Evolutionary conservation across 1,284 basidiomycete species (phyloP), one percentile per base, ranked within the genome.

Genomic region (Trichosporon ovoides): DNA sequence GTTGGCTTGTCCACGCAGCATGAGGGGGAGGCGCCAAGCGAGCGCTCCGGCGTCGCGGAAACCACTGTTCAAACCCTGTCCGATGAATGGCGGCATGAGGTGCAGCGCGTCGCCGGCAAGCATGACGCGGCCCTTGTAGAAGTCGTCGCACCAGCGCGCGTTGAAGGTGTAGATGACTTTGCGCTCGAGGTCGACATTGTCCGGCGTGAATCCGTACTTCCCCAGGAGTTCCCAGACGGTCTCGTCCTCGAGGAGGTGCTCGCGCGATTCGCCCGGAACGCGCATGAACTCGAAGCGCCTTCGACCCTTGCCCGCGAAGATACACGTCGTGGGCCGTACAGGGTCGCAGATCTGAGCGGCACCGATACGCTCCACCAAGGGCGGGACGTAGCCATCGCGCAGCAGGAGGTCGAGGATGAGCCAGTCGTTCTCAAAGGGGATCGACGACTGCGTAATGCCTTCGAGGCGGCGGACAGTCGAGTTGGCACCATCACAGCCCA

Each of bases 21-120:
- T 57, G 14, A 63, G 54, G 2, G 58, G 60, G 2, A 66, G 38
- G 3, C 65, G 34, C 65, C 65, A 66, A 0, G 58, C 65, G 3
- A 66, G 51, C 5, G 62, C 62, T 1, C 43, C 60, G 1, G 65
- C 60, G 40, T 66, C 65, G 3, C 65, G 58, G 53, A 66, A 64
- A 5, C 65, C 65, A 3, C 62, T 64, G 55, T 66, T 66, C 20
- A 66, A 53, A 16, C 65, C 65, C 48, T 66, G 65, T 11, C 65
- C 65, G 43, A 66, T 64, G 53, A 66, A 66, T 7, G 65, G 65
- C 1, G 65, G 62, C 65, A 66, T 66, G 7, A 60, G 60, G 50
- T 64, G 65, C 35, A 62, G 49, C 11, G 62, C 38, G 48, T 66
- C 60, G 18, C 60, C 60, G 4, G 60, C 65, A 1, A 64, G 55